Evolutionary conservation across 2,329 filamentous ascomycete species (phyloP), one percentile per base, ranked within the genome.

Genomic region (Penicillium sp.): DNA sequence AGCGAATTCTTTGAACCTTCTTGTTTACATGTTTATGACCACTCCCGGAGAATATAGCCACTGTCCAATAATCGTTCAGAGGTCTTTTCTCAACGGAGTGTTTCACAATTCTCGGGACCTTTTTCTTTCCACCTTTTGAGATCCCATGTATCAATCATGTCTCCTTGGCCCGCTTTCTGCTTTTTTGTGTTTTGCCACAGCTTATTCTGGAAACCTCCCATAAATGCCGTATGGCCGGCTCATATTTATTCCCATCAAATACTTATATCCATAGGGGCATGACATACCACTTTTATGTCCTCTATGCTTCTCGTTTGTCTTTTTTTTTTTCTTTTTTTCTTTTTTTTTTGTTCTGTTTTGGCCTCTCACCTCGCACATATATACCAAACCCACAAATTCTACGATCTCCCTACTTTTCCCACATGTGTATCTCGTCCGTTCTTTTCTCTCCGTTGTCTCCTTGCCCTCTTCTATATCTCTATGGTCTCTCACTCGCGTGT

Each of bases 1-100:
- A 70, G 71, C 69, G 69, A 65, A 67, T 63, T 71, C 68, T 67
- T 63, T 59, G 57, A 55, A 43, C 50, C 56, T 66, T 66, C 62
- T 70, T 68, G 60, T 66, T 62, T 58, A 64, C 61, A 66, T 50
- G 47, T 61, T 65, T 55, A 55, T 40, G 39, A 55, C 54, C 54
- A 57, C 58, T 38, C 58, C 61, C 34, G 37, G 40, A 46, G 47
- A 38, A 18, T 22, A 46, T 44, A 53, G 43, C 51, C n/a, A 9
- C 32, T 13, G 26, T 32, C 10, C 26, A 32, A 24, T 14, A 29
- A 20, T 35, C 10, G 35, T 22, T 8, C 38, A 31, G n/a, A 26
- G 51, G 20, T 52, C 53, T 62, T 56, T 60, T 60, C 53, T 58
- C 61, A 55, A 32, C 20, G 39, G 50, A 50, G 53, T 66, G 50